Percentiles rank a stretch among this genome's conserved stretches.
Conservation (phyloP, 1,139 yeast species). For the Blastobotrys illinoisensis region DNA sequence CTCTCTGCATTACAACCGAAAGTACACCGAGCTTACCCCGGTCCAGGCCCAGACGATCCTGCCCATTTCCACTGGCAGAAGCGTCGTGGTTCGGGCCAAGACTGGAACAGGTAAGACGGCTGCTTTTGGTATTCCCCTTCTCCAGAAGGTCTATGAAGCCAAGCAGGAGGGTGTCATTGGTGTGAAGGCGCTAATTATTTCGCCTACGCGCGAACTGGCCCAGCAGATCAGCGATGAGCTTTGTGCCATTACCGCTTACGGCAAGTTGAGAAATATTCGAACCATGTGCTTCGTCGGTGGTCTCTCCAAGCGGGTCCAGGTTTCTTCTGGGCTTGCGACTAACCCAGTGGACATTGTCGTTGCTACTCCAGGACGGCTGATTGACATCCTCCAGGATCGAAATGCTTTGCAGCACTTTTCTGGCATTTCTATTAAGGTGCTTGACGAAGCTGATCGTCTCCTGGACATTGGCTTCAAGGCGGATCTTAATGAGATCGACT, state of each 20-base stretch:
- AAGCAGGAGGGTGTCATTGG: slow-evolving; percentile 30
- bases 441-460: slow-evolving; percentile 87
- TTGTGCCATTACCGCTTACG: slow-evolving; percentile 36
- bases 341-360: slow-evolving; percentile 52
- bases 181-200: slow-evolving; percentile 56
- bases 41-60: slow-evolving; percentile 72
- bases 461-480: slow-evolving; percentile 72
- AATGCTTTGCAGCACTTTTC: slow-evolving; percentile 46
- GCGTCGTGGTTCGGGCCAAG: slow-evolving; percentile 82
- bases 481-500: slow-evolving; percentile 52
- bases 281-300: slow-evolving; percentile 49
- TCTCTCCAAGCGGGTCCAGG: slow-evolving; percentile 37
- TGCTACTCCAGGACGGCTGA: slow-evolving; percentile 87
- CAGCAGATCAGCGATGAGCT: slow-evolving; percentile 70
- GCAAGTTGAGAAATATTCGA: slow-evolving; percentile 32
- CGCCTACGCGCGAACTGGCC: slow-evolving; percentile 93
- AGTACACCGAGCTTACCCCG: slow-evolving; percentile 51
- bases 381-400: slow-evolving; percentile 48
- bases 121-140: slow-evolving; percentile 76
- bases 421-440: slow-evolving; percentile 56
- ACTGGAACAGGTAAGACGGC: slow-evolving; percentile 96
- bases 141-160: slow-evolving; percentile 49
- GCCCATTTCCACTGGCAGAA: slow-evolving; percentile 53
- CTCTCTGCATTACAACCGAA: slow-evolving; percentile 31
- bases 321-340: slow-evolving; percentile 30